phyloP scores from a whole-genome alignment of 1,139 yeast species.

The Suhomyces anneliseae region DNA sequence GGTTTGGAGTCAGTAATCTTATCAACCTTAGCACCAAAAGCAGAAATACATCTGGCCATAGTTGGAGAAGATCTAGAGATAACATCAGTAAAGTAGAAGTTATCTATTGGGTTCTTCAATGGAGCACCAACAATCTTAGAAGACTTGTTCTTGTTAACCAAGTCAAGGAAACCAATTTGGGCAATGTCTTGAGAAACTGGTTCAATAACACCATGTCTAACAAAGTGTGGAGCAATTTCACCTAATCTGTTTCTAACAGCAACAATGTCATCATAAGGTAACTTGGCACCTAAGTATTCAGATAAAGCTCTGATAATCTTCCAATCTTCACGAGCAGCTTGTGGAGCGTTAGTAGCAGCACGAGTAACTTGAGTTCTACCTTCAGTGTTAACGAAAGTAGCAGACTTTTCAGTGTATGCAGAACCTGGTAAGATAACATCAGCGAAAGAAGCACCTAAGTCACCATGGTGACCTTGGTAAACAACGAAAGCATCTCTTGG shows the following conservation, averaged over 20 bases:
- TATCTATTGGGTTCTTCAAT: conserved; percentile 69
- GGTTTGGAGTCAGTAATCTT: conserved; percentile 55
- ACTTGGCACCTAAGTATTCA: conserved; percentile 68
- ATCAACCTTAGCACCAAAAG: conserved; percentile 67
- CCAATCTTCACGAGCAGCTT: conserved; percentile 93
- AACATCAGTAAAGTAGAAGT: conserved; percentile 87
- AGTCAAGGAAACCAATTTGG: conserved; percentile 56
- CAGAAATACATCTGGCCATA: conserved; percentile 79
- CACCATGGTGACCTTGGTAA: conserved; percentile 94
- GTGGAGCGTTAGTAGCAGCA: conserved; percentile 91
- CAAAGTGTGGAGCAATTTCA: conserved; percentile 79
- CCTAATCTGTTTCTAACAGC: conserved; percentile 70
- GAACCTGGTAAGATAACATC: conserved; percentile 87
- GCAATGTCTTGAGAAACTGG: conserved; percentile 61
- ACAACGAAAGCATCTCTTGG: conserved; percentile 87
- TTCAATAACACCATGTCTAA: conserved; percentile 75
- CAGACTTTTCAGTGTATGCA: conserved; percentile 86
- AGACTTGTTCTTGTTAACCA: conserved; percentile 38
- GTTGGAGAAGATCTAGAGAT: conserved; percentile 87
- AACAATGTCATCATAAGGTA: conserved; percentile 77
- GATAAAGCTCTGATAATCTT: conserved; percentile 81
- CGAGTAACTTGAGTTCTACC: conserved; percentile 86
- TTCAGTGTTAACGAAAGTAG: conserved; percentile 88
- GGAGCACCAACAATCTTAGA: conserved; percentile 48
- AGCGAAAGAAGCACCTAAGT: conserved; percentile 83